A percentile compares a stretch with the other conserved stretches of the same genome.
phyloP scores from a whole-genome alignment of 345 rosid species.

The Ceriops decandra region DNA sequence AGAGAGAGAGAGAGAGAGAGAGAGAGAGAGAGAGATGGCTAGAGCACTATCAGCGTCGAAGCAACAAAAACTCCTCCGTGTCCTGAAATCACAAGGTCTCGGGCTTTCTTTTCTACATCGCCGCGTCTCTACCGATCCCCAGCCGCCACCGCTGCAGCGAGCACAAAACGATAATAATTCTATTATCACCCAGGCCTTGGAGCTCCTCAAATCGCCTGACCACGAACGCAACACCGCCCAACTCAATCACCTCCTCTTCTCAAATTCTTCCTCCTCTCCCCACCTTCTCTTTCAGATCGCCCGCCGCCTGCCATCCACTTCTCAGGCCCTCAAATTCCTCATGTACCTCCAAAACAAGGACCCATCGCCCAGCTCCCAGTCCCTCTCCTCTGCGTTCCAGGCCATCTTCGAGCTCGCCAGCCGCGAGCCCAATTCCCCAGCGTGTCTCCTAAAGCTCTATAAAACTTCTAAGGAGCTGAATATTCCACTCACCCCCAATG shows the following conservation, averaged over 20 bases:
- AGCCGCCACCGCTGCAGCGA: slow-evolving; percentile 8
- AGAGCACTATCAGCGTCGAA: slow-evolving; percentile 21
- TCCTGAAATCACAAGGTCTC: background rate
- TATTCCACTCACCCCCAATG: slow-evolving; percentile 40
- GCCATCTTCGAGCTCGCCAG: slow-evolving; percentile 52
- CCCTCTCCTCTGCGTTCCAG: slow-evolving; percentile 48
- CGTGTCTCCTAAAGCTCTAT: slow-evolving; percentile 41
- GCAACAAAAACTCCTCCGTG: slow-evolving; percentile 21
- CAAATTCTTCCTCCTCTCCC: slow-evolving; percentile 34
- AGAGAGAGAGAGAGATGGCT: slow-evolving; percentile 18
- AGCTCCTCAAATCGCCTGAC: slow-evolving; percentile 47
- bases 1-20: too few species aligned
- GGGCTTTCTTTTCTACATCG: slow-evolving; percentile 1
- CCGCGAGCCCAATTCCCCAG: slow-evolving; percentile 35
- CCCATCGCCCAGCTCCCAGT: slow-evolving; percentile 19
- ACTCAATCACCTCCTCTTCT: slow-evolving; percentile 42
- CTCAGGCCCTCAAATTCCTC: slow-evolving; percentile 58
- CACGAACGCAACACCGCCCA: slow-evolving; percentile 48
- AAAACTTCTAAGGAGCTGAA: slow-evolving; percentile 44
- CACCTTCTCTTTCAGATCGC: slow-evolving; percentile 41
- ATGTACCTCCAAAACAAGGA: slow-evolving; percentile 37
- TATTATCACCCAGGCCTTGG: slow-evolving; percentile 27
- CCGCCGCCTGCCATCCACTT: slow-evolving; percentile 48
- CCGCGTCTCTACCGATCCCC: slow-evolving; percentile 29
- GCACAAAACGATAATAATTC: slow-evolving; percentile 27